Base-by-base conservation (phyloP, 176 grass and related monocot genomes). In the Oryza coarctata region DNA sequence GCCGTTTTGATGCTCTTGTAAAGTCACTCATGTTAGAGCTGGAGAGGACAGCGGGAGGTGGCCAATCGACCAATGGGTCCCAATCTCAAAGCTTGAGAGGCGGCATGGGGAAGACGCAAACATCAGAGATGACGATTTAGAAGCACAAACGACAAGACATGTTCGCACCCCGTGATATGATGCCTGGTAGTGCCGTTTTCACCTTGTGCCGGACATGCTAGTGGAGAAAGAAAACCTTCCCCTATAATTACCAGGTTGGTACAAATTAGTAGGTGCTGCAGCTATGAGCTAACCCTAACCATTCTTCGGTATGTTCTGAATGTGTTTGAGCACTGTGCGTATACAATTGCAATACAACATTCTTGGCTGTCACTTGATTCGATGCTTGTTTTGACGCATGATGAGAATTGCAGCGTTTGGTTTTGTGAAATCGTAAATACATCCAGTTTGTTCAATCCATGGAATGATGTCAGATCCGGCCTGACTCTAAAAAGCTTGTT, bases 1-100 rank as follows among this genome's bases (percentile, higher is more conserved):
- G 96, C 3, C 93, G 89, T 30, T 99, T 99, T 1, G 91, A 99
- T 20, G 50, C 36, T 40, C 90, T 99, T 10, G 87, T 99, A 1
- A 93, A 92, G 61, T 73, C 80, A 13, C 91, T 99, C 31, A 72
- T 86, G 32, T 80, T 70, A 71, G 93, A 99, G 73, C 93, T 99
- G 0, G 96, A 99, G 89, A 94, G 81, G 91, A 99, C 90, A 13
- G 83, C 95, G 50, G 79, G 84, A 1, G 80, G 84, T 25, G 93
- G 76, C 40, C 36, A 29, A 29, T 84, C 93, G 34, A 31, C 47
- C 6, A 95, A 80, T 70, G 83, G 80, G 49, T 88, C 93, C 73
- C 91, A 87, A 68, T 58, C 65, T 20, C 82, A 70, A 30, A 87
- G 87, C 65, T 45, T 85, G 49, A 79, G 82, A 65, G 90, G 71